Percentiles rank a stretch among this genome's conserved stretches.
Conservation (phyloP, 306 rosid species). For the Cajanus cajan region DNA sequence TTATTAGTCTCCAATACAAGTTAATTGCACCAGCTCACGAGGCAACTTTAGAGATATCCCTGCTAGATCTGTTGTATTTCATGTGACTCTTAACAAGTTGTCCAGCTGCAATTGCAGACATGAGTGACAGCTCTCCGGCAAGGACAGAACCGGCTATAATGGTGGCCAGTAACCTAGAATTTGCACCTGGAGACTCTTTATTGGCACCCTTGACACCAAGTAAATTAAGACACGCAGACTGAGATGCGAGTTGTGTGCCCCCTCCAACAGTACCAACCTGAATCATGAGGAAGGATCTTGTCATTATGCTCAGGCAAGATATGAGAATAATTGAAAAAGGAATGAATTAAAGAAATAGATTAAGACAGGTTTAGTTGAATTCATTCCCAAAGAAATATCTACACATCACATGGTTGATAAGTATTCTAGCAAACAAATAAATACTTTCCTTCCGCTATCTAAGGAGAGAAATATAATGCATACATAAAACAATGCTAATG, state of each 20-base stretch:
- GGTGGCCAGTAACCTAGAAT: slow-evolving; percentile 58
- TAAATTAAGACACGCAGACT: slow-evolving; percentile 71
- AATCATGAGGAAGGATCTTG: slow-evolving; percentile 13
- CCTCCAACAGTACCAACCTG: slow-evolving; percentile 82
- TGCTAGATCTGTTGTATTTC: slow-evolving; percentile 76
- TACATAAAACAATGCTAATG: not conserved
- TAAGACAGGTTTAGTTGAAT: not conserved
- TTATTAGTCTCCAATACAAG: not conserved
- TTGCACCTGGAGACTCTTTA: slow-evolving; percentile 60
- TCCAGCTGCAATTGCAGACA: slow-evolving; percentile 77
- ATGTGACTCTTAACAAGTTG: slow-evolving; percentile 80
- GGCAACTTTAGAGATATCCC: slow-evolving; percentile 35
- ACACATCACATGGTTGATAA: not conserved
- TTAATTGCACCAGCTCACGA: slow-evolving; percentile 27
- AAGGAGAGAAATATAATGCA: not conserved
- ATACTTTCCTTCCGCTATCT: not conserved
- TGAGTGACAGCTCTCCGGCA: slow-evolving; percentile 64
- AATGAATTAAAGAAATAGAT: not conserved
- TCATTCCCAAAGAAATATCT: not conserved
- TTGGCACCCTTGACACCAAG: slow-evolving; percentile 74
- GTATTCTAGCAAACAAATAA: not conserved
- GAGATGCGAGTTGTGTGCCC: slow-evolving; percentile 77
- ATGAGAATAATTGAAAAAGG: slow-evolving; percentile 8
- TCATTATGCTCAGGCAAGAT: not conserved
- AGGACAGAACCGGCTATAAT: slow-evolving; percentile 67